These are phyloP conservation scores for Ceratocystis eucalypticola DNA, from an alignment of 2,329 filamentous ascomycete species.

Conservation along the genomic window DNA sequence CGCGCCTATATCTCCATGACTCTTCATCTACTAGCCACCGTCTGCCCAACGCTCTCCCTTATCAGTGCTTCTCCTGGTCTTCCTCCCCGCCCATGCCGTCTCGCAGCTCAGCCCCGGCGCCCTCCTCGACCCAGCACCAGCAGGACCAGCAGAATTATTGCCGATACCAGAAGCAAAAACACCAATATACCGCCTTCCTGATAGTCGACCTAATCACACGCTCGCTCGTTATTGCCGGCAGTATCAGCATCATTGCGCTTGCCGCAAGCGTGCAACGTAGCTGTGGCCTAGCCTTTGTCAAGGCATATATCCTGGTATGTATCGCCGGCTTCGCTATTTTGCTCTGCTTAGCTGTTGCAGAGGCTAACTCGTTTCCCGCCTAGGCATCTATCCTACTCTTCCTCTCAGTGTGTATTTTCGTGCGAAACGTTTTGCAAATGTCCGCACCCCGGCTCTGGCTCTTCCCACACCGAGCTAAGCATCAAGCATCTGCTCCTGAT, in stretches of 20 bases:
- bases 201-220: conserved; percentile 10
- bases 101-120: neutral
- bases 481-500: neutral
- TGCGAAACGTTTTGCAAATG: conserved; percentile 2
- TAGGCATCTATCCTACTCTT: conserved; percentile 9
- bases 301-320: conserved; percentile 11
- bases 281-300: conserved; percentile 2
- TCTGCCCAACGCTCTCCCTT: neutral
- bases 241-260: conserved; percentile 7
- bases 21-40: neutral
- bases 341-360: neutral
- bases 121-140: neutral
- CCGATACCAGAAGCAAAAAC: too few species aligned
- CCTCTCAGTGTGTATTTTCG: neutral
- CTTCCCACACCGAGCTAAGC: neutral
- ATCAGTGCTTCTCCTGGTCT: neutral
- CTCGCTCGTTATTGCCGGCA: conserved; percentile 9
- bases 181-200: conserved; percentile 6
- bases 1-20: neutral
- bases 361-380: neutral
- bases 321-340: neutral
- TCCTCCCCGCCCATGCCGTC: conserved; percentile 1
- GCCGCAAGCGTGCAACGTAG: conserved; percentile 3
- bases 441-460: neutral
- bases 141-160: neutral